Conservation (phyloP, 768 basidiomycete species). For the Infundibulicybe gibba region DNA sequence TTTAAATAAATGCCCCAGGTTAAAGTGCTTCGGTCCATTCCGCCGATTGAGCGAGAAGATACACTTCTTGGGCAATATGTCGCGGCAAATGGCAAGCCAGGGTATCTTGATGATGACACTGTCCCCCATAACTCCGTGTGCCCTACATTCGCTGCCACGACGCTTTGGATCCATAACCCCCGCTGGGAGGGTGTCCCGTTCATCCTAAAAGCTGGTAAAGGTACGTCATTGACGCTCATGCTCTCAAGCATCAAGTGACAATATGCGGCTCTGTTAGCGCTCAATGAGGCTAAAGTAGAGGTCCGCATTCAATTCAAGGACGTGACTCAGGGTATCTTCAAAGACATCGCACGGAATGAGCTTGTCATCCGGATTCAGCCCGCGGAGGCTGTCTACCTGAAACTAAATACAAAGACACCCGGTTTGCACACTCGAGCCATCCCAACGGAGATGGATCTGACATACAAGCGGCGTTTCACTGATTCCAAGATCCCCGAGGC, state of each 20-base stretch:
- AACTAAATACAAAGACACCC: slow-evolving; percentile 93
- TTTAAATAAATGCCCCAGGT: slow-evolving; percentile 48
- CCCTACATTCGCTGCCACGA: slow-evolving; percentile 91
- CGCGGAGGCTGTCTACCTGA: slow-evolving; percentile 93
- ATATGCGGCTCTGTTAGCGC: slow-evolving; percentile 43
- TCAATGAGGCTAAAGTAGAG: slow-evolving; percentile 99
- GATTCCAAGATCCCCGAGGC: slow-evolving; percentile 94
- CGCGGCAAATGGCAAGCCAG: slow-evolving; percentile 86
- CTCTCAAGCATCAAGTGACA: slow-evolving; percentile 7
- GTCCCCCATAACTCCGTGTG: slow-evolving; percentile 90
- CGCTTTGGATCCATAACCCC: slow-evolving; percentile 90
- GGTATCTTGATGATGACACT: slow-evolving; percentile 96
- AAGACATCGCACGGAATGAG: slow-evolving; percentile 94
- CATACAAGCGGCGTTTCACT: slow-evolving; percentile 93
- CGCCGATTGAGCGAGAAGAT: slow-evolving; percentile 72
- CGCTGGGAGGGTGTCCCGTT: slow-evolving; percentile 99
- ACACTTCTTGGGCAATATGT: slow-evolving; percentile 95
- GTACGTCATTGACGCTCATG: slow-evolving; percentile 34
- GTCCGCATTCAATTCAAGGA: slow-evolving; percentile 98
- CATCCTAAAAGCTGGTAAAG: slow-evolving; percentile 97
- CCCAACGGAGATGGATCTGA: slow-evolving; percentile 97
- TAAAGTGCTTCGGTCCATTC: slow-evolving; percentile 91
- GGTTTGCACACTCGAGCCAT: slow-evolving; percentile 88
- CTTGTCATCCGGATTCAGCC: slow-evolving; percentile 97
- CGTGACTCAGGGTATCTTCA: slow-evolving; percentile 95